Evolutionary conservation across 352 stramenopile species (phyloP), one percentile per base, ranked within the genome.

Genomic region (Aphanomyces invadans): DNA sequence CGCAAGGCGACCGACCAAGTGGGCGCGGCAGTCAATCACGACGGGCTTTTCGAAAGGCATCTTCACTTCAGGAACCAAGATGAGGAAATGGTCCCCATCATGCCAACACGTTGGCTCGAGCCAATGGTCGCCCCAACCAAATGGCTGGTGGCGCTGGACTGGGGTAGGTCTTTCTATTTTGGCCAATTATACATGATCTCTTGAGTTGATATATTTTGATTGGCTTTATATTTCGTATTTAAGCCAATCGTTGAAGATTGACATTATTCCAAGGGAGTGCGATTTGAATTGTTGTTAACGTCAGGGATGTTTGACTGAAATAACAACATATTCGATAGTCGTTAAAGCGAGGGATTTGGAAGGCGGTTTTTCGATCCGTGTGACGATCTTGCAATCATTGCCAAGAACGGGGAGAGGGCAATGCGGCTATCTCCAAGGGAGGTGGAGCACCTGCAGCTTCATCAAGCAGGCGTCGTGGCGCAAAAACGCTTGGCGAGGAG

Each of bases 1-100:
- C 56, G 94, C 95, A 38, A 99, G 86, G 74, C 97, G 97, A 79
- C 97, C 97, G 52, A 99, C 78, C 71, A 99, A 80, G 87, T 99
- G 97, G 77, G 96, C 97, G 73, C 96, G 95, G 77, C 95, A 98
- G 83, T 99, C 97, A 70, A 99, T 95, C 68, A 99, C 77, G 73
- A 98, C 89, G 71, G 89, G 88, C 77, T 97, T 97, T 75, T 98
- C 89, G 81, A 97, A 97, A 78, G 89, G 81, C 84, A 93, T 93
- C 79, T 84, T 87, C 75, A 42, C 73, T 76, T 61, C 49, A 28
- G 19, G 74, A 74, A 76, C 70, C 76, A 70, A 70, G 74, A 84
- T 79, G 77, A 89, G 80, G 83, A 92, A 91, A 89, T 90, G 79
- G 49, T n/a, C 32, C 29, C 19, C 59, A 65, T 53, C 17, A n/a